phyloP scores from a whole-genome alignment of 768 basidiomycete species.

The Phanerochaete sordida region DNA sequence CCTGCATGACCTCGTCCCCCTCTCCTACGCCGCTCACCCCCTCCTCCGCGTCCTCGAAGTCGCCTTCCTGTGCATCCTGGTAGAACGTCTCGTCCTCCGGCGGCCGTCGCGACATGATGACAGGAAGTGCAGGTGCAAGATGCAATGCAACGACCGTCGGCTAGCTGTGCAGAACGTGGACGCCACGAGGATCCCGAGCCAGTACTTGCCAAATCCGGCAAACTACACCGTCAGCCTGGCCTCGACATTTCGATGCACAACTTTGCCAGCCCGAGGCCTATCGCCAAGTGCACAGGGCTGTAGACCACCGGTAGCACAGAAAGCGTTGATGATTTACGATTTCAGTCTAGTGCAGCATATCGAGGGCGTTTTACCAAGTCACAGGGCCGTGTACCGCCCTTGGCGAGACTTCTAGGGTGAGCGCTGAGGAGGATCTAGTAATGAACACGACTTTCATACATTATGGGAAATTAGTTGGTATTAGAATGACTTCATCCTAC shows the following conservation, averaged over 20 bases:
- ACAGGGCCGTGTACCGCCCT: not conserved
- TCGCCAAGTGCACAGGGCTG: too few species aligned
- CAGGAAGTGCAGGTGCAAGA: conserved; percentile 2
- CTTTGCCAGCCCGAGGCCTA: not conserved
- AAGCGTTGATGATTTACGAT: not conserved
- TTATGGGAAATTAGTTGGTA: too few species aligned
- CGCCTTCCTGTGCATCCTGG: conserved; percentile 9
- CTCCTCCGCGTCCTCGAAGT: conserved; percentile 49
- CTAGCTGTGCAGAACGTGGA: conserved; percentile 13
- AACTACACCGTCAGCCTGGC: not conserved
- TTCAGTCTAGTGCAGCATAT: not conserved
- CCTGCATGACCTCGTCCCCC: conserved; percentile 80
- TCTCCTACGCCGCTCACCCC: conserved; percentile 59
- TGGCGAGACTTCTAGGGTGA: not conserved
- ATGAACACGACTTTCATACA: too few species aligned
- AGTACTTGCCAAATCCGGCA: not conserved
- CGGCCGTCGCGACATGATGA: conserved; percentile 18
- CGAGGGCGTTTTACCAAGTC: not conserved
- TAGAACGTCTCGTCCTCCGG: conserved; percentile 8
- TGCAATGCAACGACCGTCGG: conserved; percentile 5
- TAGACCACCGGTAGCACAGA: not conserved
- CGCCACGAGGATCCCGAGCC: conserved; percentile 13
- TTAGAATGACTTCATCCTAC: too few species aligned
- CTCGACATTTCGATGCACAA: not conserved
- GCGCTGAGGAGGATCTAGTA: not conserved